Evolutionary conservation across 169 alveolate species (phyloP), one percentile per base, ranked within the genome.

Genomic region (Cyclospora cayetanensis): DNA sequence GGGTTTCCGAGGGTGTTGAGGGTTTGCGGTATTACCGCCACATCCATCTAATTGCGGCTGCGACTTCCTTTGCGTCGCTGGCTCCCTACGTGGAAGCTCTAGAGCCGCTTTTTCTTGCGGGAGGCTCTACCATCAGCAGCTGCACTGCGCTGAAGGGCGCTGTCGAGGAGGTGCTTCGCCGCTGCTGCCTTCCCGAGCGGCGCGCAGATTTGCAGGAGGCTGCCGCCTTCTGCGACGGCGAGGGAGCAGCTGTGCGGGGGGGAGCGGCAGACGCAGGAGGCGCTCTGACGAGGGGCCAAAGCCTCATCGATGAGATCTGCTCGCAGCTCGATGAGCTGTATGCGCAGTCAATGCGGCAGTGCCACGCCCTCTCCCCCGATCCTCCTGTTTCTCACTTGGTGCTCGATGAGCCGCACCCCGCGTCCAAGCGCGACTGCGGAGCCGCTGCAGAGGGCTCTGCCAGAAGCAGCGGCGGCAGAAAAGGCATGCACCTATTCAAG

Each of bases 221-320:
- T n/a, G 22, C 70, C 22, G 9, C 70, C 1, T 4, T 29, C 15
- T 39, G 31, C 15, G 76, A 63, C 25, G 76, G 31, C 25, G 76
- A 63, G 0, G 76, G 31, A 20, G 74, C 76, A 2, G 76, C 76
- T 1, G 76, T 39, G 31, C 42, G 42, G 31, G 76, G 42, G 31
- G 18, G 42, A 63, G 76, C 37, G 27, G 76, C 76, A n/a, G 76
- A 35, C 25, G 76, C 76, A 63, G 76, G 39, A 3, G 76, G 76
- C 0, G n/a, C n/a, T n/a, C n/a, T n/a, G n/a, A n/a, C n/a, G n/a
- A n/a, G n/a, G n/a, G 37, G 39, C 4, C 18, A 20, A 3, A 39
- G 25, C 31, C 25, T 63, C 3, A 63, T 63, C 15, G 76, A 63
- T 63, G 39, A 63, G 3, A 39, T 63, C 18, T 63, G 76, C 31